Conservation (phyloP, 1,139 yeast genomes). For the Protomyces gravidus region DNA sequence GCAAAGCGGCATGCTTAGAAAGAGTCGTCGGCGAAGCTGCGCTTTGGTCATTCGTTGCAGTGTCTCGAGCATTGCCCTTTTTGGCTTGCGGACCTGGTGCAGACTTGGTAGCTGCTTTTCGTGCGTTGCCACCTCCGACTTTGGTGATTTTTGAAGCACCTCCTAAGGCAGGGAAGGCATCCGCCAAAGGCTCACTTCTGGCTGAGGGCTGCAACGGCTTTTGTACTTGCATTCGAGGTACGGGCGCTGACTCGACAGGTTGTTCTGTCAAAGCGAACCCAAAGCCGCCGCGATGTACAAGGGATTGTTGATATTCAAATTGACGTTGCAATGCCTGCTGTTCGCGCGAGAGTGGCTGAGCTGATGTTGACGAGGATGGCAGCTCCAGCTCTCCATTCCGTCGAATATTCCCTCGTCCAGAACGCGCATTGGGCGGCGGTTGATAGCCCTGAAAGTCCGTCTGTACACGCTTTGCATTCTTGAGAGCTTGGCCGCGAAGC, state of each 20-base stretch:
- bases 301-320: constrained; percentile 22
- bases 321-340: constrained; percentile 29
- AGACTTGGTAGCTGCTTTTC: not conserved
- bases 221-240: constrained; percentile 21
- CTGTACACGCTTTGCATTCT: constrained; percentile 27
- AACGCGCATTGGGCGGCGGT: constrained; percentile 24
- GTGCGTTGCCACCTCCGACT: not conserved
- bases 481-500: constrained; percentile 28
- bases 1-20: constrained; percentile 20
- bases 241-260: constrained; percentile 13
- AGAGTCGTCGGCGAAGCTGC: not conserved
- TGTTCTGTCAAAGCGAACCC: constrained; percentile 18
- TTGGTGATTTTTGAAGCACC: constrained; percentile 5
- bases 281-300: constrained; percentile 26
- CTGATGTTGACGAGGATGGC: constrained; percentile 4
- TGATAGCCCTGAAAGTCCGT: constrained; percentile 27
- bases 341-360: constrained; percentile 23
- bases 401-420: constrained; percentile 15
- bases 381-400: constrained; percentile 8
- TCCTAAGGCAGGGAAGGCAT: constrained; percentile 27
- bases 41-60: not conserved
- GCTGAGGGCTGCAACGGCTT: constrained; percentile 8
- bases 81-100: not conserved
- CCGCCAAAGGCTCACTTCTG: constrained; percentile 10
- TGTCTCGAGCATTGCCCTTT: not conserved